These are phyloP conservation scores for Moesziomyces globuligerus DNA, from an alignment of 1,284 basidiomycete species.

Conservation along the genomic window DNA sequence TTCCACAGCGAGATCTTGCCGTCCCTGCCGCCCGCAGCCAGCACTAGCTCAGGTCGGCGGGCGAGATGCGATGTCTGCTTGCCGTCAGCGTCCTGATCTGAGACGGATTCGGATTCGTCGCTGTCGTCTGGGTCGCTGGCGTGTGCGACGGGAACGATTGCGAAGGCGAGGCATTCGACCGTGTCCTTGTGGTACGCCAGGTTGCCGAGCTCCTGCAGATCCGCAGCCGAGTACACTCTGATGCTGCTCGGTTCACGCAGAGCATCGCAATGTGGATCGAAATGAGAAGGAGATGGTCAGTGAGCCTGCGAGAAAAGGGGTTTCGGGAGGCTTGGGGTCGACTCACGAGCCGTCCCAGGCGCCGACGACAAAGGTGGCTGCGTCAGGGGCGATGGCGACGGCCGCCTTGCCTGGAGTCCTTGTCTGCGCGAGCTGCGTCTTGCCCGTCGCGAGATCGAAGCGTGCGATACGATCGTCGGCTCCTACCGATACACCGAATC, in stretches of 20 bases:
- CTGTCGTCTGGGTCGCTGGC: conserved; percentile 7
- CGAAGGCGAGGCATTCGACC: conserved; percentile 31
- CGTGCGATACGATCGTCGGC: conserved; percentile 43
- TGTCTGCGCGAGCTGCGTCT: conserved; percentile 4
- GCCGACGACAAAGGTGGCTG: conserved; percentile 13
- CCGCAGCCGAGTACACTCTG: conserved; percentile 9
- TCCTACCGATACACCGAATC: conserved; percentile 26
- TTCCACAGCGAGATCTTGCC: conserved; percentile 48
- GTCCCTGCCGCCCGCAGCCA: conserved; percentile 39
- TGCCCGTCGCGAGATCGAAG: conserved; percentile 12
- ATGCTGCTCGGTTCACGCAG: conserved; percentile 6
- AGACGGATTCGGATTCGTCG: too few species aligned
- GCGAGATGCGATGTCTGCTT: background rate
- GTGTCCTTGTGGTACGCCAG: conserved; percentile 37
- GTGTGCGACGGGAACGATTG: background rate
- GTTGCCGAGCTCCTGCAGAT: conserved; percentile 10
- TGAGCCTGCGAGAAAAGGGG: background rate
- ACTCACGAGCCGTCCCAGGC: conserved; percentile 50
- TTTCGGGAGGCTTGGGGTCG: background rate
- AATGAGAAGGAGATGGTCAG: too few species aligned
- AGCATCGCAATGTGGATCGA: too few species aligned
- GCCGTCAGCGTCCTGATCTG: background rate
- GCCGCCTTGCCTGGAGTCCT: conserved; percentile 22
- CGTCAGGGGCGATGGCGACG: conserved; percentile 23
- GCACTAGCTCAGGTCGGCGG: background rate